Base-by-base conservation (phyloP, 371 early-diverging fungal genomes). In the Dentiscutata heterogama region DNA sequence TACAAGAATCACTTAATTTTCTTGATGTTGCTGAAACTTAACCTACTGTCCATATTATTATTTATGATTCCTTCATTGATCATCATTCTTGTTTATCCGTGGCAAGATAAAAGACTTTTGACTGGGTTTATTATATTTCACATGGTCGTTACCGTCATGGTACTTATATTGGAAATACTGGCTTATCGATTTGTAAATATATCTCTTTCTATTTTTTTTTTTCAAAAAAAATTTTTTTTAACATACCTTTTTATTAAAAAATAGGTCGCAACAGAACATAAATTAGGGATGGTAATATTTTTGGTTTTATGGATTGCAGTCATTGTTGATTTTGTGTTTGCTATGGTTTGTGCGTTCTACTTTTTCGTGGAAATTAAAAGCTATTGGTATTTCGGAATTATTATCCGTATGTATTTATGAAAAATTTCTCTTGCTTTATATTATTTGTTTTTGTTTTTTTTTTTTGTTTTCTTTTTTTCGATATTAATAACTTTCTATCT, bases 11-110 rank as follows among this genome's bases (percentile, higher is more conserved):
- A 65, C 20, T 65, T 65, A n/a, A 29, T 65, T 31, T 65, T 65
- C 35, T 20, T 65, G 35, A 65, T 65, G 65, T 65, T 65, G 35
- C 65, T 65, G 18, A 65, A 65, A 65, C 35, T 65, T 27, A 65
- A 65, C 25, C 10, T 65, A 10, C 35, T 65, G 7, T 29, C 35
- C 35, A 18, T 27, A n/a, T 18, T 65, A 65, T 31, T 65, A 31
- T 65, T 31, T n/a, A 65, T 65, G 35, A 65, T 65, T 18, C 65
- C 65, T 65, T 31, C 65, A 46, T 46, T 46, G 20, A 25, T 65
- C 27, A 31, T 65, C 20, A 7, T 31, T 35, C 18, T 35, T 18
- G 3, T 31, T 16, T 10, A 35, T 25, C 31, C 18, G 10, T 25
- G 1, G 27, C 8, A 8, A 5, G 16, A 31, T 7, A 5, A 8